Evolutionary conservation across 768 basidiomycete genomes (phyloP).

Genomic region (Gymnopilus dilepis): DNA sequence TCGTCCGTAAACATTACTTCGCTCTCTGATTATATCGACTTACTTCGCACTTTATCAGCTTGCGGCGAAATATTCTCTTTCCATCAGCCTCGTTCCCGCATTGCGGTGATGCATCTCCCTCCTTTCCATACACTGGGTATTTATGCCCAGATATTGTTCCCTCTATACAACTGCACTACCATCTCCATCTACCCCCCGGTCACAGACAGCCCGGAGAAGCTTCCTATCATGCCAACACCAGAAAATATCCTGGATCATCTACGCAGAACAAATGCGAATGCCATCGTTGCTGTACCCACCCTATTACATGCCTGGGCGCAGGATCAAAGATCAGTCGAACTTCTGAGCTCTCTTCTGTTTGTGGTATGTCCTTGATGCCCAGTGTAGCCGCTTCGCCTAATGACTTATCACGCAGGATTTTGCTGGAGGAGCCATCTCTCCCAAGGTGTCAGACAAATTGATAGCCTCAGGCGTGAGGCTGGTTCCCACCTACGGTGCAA

Average conservation of each 20-base stretch:
- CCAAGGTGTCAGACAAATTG: conserved; percentile 38
- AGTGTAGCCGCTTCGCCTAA: neutral
- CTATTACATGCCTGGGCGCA: conserved; percentile 45
- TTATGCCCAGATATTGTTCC: conserved; percentile 33
- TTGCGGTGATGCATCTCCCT: conserved; percentile 39
- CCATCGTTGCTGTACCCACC: conserved; percentile 41
- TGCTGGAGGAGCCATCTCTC: conserved; percentile 41
- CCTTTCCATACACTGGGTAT: conserved; percentile 45
- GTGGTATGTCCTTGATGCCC: conserved; percentile 23
- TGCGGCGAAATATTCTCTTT: conserved; percentile 16
- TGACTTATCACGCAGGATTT: conserved; percentile 31
- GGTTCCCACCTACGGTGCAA: conserved; percentile 39
- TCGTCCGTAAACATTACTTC: conserved; percentile 31
- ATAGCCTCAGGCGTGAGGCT: conserved; percentile 39
- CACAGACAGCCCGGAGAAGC: neutral
- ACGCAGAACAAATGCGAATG: conserved; percentile 30
- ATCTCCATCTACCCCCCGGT: neutral
- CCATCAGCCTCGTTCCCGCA: conserved; percentile 25
- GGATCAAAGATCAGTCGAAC: conserved; percentile 28
- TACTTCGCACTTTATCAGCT: neutral
- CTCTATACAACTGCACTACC: conserved; percentile 26
- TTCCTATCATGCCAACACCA: conserved; percentile 29
- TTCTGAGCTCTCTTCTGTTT: conserved; percentile 27
- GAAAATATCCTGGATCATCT: conserved; percentile 39
- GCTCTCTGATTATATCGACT: neutral